phyloP scores from a whole-genome alignment of 2,329 filamentous ascomycete genomes.

The Thyridium curvatum region DNA sequence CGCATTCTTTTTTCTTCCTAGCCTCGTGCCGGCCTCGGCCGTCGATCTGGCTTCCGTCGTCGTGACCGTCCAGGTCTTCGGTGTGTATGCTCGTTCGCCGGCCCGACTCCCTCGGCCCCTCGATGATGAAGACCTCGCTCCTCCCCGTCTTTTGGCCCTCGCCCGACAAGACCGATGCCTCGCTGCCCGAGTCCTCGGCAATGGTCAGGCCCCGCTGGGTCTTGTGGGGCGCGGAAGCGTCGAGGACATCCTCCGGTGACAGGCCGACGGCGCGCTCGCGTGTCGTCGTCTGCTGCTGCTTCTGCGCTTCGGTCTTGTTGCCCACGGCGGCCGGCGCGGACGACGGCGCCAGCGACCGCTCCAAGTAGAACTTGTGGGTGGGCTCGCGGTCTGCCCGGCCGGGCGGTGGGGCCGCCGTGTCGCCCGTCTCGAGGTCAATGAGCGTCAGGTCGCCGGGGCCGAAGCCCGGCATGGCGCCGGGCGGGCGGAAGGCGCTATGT shows the following conservation, averaged over 20 bases:
- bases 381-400: not conserved
- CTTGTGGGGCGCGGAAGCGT: not conserved
- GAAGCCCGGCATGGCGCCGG: constrained; percentile 22
- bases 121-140: constrained; percentile 29
- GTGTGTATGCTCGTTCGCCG: constrained; percentile 13
- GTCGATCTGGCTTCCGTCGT: constrained; percentile 13
- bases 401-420: constrained; percentile 4
- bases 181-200: constrained; percentile 10
- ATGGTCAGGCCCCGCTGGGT: constrained; percentile 6
- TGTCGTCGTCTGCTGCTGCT: too few relatives aligned
- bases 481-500: constrained; percentile 1
- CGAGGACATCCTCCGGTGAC: too few relatives aligned
- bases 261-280: too few relatives aligned
- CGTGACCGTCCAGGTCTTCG: constrained; percentile 12
- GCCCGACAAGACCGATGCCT: constrained; percentile 8
- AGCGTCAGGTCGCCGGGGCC: constrained; percentile 30
- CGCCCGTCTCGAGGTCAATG: constrained; percentile 22
- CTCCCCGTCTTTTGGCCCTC: constrained; percentile 12
- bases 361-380: not conserved
- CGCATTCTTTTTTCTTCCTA: not conserved
- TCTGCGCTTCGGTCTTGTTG: not conserved
- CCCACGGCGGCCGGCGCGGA: constrained; percentile 1
- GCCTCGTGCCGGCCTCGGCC: constrained; percentile 11
- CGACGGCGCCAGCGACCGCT: not conserved
- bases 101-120: constrained; percentile 17